These are phyloP conservation scores for Acorus gramineus DNA, from an alignment of 106 monocot genomes.

Conservation along the genomic window DNA sequence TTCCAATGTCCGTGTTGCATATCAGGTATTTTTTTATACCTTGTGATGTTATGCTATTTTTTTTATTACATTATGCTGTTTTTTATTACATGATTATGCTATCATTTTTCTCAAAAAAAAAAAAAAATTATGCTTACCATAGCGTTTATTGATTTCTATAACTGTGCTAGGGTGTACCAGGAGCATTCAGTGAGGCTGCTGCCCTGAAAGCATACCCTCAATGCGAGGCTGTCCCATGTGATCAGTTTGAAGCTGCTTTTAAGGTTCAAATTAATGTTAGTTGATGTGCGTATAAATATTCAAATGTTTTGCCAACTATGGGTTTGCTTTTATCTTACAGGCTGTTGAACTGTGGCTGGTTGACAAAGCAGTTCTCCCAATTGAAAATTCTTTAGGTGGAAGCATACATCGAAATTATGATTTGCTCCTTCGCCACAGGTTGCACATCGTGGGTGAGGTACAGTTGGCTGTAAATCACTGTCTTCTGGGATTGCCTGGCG, in stretches of 20 bases:
- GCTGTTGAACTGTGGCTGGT: slow-evolving; percentile 72
- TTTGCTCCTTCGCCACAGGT: slow-evolving; percentile 52
- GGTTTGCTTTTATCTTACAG: slow-evolving; percentile 12
- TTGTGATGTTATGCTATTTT: not conserved
- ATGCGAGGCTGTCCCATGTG: slow-evolving; percentile 65
- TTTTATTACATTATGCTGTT: not conserved
- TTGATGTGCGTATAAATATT: too few relatives aligned
- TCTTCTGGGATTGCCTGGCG: slow-evolving; percentile 57
- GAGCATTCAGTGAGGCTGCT: slow-evolving; percentile 73
- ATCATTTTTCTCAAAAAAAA: too few relatives aligned
- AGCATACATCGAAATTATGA: slow-evolving; percentile 72
- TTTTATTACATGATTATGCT: not conserved
- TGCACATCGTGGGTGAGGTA: slow-evolving; percentile 79
- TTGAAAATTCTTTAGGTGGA: slow-evolving; percentile 66
- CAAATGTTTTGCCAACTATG: too few relatives aligned
- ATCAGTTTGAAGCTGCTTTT: slow-evolving; percentile 69
- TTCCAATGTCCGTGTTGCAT: slow-evolving; percentile 59
- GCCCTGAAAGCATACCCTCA: slow-evolving; percentile 69
- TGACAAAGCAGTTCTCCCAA: slow-evolving; percentile 77
- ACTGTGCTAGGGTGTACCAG: slow-evolving; percentile 51
- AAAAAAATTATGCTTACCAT: too few relatives aligned
- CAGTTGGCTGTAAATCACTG: slow-evolving; percentile 50
- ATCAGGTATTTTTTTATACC: slow-evolving; percentile 36
- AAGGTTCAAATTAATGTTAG: slow-evolving; percentile 31
- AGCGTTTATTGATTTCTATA: slow-evolving; percentile 2